Percentiles rank a stretch among this genome's conserved stretches.
These are phyloP conservation scores for Lithospermum erythrorhizon DNA, from an alignment of 257 asterid species.

Conservation along the genomic window DNA sequence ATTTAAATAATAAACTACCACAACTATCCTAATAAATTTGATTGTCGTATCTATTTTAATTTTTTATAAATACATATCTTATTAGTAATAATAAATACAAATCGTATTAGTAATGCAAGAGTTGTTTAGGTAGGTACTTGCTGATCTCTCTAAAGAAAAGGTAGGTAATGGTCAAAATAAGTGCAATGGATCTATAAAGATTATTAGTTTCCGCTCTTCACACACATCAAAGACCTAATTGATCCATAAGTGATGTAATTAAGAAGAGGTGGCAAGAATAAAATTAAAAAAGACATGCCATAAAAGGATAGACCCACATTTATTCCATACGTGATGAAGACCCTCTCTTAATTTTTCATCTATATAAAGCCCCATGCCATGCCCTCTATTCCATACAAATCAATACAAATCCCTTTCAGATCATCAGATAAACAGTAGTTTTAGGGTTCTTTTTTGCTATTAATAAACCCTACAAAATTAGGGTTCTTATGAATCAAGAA, in stretches of 20 bases:
- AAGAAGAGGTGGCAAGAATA: not conserved
- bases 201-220: not conserved
- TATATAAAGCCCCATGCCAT: slow-evolving; percentile 4
- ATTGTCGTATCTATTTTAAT: too few relatives aligned
- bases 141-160: too few relatives aligned
- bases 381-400: slow-evolving; percentile 3
- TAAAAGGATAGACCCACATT: slow-evolving; percentile 6
- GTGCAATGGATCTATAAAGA: too few relatives aligned
- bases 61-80: too few relatives aligned
- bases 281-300: not conserved
- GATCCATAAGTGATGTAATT: too few relatives aligned
- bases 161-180: too few relatives aligned
- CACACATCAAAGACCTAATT: not conserved
- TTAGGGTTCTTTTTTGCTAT: not conserved
- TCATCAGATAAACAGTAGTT: not conserved
- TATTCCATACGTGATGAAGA: slow-evolving; percentile 10
- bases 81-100: too few relatives aligned
- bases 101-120: too few relatives aligned
- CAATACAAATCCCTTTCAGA: slow-evolving; percentile 8
- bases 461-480: not conserved
- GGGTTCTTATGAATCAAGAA: not conserved
- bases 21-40: too few relatives aligned
- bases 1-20: too few relatives aligned
- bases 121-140: too few relatives aligned
- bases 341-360: slow-evolving; percentile 4